Base-by-base conservation (phyloP, 2,329 filamentous ascomycete genomes). In the Amauroascus verrucosus region DNA sequence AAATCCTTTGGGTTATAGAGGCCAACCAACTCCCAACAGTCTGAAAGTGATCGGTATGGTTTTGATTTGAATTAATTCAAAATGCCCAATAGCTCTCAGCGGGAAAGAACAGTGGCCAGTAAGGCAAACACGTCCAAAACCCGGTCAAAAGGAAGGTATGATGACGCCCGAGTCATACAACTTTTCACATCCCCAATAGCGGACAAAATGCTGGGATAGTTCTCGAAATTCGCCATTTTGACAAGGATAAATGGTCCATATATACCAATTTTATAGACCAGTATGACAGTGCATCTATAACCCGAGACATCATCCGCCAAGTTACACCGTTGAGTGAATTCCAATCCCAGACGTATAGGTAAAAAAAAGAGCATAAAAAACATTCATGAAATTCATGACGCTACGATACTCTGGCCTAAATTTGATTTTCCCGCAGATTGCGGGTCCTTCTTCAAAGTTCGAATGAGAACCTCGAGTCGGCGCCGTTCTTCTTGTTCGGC, bases 401-500 rank as follows among this genome's bases (percentile, higher is more conserved):
- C 62, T 53, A 65, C 63, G 37, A 65, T 64, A 47, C 60, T 62
- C 40, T 65, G 67, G 53, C 64, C 67, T 48, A 63, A 58, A 53
- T 61, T 60, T 28, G 64, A 63, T 54, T 67, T 70, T 60, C 64
- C 64, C 33, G 59, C 62, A 48, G 64, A 60, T n/a, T 50, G 35
- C 38, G 69, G 66, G 54, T 75, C 72, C 61, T 70, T 72, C 61
- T 65, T 70, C 56, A 72, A 60, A 59, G 60, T 72, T 44, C 83
- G 77, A 28, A 87, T 68, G 56, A 83, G 70, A 40, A 76, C 75
- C 69, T 87, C 84, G n/a, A 86, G 69, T 63, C 77, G 77, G 48
- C 82, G 77, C 45, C 83, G 76, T 69, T 86, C 83, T 68, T 85
- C 83, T 76, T 87, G 83, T 67, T 87, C 84, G 57, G 75, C 76